A percentile compares a stretch with the other conserved stretches of the same genome.
phyloP scores from a whole-genome alignment of 176 grass and related monocot species.

The Ananas comosus region DNA sequence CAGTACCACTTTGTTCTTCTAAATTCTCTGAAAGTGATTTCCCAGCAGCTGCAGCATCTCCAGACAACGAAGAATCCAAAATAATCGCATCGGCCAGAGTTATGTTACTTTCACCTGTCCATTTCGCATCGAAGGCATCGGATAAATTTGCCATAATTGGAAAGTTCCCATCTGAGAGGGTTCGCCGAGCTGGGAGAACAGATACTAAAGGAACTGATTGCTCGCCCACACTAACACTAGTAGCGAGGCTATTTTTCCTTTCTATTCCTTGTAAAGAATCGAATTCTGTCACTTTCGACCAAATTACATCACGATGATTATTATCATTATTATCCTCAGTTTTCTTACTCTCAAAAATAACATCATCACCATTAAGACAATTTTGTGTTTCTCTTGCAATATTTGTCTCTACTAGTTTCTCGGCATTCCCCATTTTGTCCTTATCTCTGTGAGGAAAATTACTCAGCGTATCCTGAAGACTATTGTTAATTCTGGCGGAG shows the following conservation, averaged over 20 bases:
- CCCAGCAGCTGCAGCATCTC: neutral
- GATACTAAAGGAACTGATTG: conserved; percentile 42
- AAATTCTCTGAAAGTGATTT: conserved; percentile 36
- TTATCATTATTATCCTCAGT: conserved; percentile 33
- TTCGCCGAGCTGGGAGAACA: conserved; percentile 56
- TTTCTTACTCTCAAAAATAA: conserved; percentile 23
- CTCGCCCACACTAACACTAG: conserved; percentile 47
- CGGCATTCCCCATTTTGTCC: conserved; percentile 27
- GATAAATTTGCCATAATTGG: conserved; percentile 56
- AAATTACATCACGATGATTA: conserved; percentile 18
- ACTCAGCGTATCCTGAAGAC: conserved; percentile 21
- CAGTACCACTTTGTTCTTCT: conserved; percentile 35
- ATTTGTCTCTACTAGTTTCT: conserved; percentile 39
- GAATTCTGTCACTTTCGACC: conserved; percentile 21
- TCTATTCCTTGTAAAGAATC: conserved; percentile 40
- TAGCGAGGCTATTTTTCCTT: conserved; percentile 36
- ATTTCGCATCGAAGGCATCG: conserved; percentile 75
- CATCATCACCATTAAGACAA: conserved; percentile 22
- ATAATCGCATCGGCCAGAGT: conserved; percentile 25
- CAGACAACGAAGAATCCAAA: conserved; percentile 23
- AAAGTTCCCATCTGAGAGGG: conserved; percentile 86
- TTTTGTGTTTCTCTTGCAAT: conserved; percentile 35
- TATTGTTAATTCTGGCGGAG: conserved; percentile 40
- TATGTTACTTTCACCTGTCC: conserved; percentile 64
- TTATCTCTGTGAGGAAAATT: conserved; percentile 35